A percentile compares a stretch with the other conserved stretches of the same genome.
phyloP scores from a whole-genome alignment of 805 yeast species.

The Saccharomyces paradoxus region DNA sequence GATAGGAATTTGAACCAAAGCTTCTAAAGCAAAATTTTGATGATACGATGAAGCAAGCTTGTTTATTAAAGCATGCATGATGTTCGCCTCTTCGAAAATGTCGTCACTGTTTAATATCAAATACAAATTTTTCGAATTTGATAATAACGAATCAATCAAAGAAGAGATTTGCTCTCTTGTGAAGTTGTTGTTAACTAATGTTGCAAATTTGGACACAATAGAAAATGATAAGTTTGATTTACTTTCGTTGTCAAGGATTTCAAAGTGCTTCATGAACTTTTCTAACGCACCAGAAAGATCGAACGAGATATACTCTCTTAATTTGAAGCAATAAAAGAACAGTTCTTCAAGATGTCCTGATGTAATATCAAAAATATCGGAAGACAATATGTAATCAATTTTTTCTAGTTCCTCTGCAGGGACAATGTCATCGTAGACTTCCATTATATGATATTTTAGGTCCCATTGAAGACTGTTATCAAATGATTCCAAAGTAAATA shows the following conservation, averaged over 20 bases:
- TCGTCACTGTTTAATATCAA: constrained; percentile 31
- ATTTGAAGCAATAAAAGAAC: constrained; percentile 40
- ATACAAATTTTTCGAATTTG: constrained; percentile 9
- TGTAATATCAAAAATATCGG: background rate
- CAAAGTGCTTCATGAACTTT: constrained; percentile 23
- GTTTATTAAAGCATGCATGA: constrained; percentile 29
- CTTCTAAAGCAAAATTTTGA: constrained; percentile 1
- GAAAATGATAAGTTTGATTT: background rate
- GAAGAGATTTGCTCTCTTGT: constrained; percentile 21
- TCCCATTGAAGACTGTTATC: constrained; percentile 34
- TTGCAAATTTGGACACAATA: constrained; percentile 8
- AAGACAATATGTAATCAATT: constrained; percentile 1
- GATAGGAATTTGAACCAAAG: constrained; percentile 36
- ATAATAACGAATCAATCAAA: constrained; percentile 28
- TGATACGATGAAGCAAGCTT: constrained; percentile 12
- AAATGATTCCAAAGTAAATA: constrained; percentile 19
- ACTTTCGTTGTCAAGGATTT: constrained; percentile 3
- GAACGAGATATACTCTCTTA: constrained; percentile 38
- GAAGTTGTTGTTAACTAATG: constrained; percentile 36
- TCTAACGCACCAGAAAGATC: constrained; percentile 15
- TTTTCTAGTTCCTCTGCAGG: constrained; percentile 19
- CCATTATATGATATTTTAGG: constrained; percentile 39
- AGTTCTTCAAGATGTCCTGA: constrained; percentile 8
- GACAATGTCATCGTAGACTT: constrained; percentile 37
- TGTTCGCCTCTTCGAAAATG: constrained; percentile 41